Evolutionary conservation across 2,329 filamentous ascomycete genomes (phyloP).

Genomic region (Apiospora arundinis): DNA sequence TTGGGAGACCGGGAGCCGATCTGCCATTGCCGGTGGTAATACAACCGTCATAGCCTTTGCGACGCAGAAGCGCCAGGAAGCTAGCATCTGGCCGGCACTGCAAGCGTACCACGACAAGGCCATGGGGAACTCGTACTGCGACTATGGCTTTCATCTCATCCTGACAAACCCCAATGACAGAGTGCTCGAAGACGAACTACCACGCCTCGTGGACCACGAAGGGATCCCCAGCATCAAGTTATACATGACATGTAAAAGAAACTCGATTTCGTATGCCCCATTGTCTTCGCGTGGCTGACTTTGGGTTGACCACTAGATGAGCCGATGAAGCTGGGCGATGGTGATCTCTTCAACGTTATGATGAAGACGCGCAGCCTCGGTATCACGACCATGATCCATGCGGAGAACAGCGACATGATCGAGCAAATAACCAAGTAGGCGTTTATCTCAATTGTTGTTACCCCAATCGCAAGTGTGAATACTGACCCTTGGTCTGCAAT

Average conservation of each 20-base stretch:
- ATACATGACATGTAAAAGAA: constrained; percentile 44
- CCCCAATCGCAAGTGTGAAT: neutral
- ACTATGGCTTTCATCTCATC: constrained; percentile 56
- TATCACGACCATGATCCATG: constrained; percentile 62
- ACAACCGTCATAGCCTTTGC: constrained; percentile 66
- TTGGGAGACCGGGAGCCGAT: constrained; percentile 53
- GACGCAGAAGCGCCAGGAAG: constrained; percentile 44
- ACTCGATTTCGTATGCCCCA: neutral
- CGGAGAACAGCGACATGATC: constrained; percentile 60
- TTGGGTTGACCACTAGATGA: constrained; percentile 44
- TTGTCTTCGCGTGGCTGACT: neutral
- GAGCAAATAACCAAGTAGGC: constrained; percentile 60
- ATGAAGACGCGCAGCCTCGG: constrained; percentile 47
- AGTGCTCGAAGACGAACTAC: constrained; percentile 48
- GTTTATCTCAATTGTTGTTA: constrained; percentile 52
- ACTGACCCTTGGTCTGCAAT: neutral
- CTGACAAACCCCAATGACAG: constrained; percentile 47
- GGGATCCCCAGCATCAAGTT: constrained; percentile 53
- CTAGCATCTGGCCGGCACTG: constrained; percentile 52
- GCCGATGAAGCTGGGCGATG: constrained; percentile 54
- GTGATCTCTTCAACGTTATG: constrained; percentile 57
- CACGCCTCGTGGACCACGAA: constrained; percentile 42
- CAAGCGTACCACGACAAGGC: constrained; percentile 48
- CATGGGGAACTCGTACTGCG: constrained; percentile 48
- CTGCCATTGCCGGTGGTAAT: constrained; percentile 63